Evolutionary conservation across 495 filamentous ascomycete species (phyloP).

Genomic region (Neurospora sp.): DNA sequence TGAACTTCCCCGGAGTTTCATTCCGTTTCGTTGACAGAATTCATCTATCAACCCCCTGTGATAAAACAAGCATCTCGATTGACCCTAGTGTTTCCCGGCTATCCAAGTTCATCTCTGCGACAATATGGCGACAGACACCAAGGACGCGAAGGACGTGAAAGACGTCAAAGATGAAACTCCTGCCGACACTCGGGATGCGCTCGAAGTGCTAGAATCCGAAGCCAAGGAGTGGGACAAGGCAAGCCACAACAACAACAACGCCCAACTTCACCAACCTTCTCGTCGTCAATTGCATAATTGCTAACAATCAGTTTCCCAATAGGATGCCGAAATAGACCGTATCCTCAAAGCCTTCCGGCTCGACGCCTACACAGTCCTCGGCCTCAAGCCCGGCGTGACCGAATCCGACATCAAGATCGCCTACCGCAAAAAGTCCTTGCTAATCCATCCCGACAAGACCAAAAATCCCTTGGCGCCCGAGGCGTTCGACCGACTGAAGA

Average conservation of each 20-base stretch:
- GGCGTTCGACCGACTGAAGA: slow-evolving; percentile 94
- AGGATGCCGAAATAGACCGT: slow-evolving; percentile 95
- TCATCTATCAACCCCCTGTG: background rate
- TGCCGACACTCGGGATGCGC: slow-evolving; percentile 45
- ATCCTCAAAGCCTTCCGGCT: slow-evolving; percentile 84
- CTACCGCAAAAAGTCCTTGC: slow-evolving; percentile 92
- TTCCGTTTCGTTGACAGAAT: background rate
- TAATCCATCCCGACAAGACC: slow-evolving; percentile 98
- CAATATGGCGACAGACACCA: slow-evolving; percentile 7
- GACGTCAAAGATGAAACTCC: slow-evolving; percentile 15
- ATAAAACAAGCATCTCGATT: background rate
- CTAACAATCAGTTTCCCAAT: slow-evolving; percentile 6
- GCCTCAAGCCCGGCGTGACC: slow-evolving; percentile 88
- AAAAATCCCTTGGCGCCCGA: slow-evolving; percentile 84
- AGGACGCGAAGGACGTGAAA: background rate
- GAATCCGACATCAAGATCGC: slow-evolving; percentile 90
- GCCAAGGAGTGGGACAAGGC: slow-evolving; percentile 86
- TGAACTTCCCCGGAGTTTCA: background rate
- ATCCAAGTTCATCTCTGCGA: background rate
- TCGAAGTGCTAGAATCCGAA: slow-evolving; percentile 78
- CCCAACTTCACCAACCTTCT: background rate
- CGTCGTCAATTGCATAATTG: background rate
- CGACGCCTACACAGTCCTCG: slow-evolving; percentile 91
- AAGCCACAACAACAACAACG: background rate
- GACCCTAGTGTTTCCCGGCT: background rate